Conservation (phyloP, 331 rosid species). For the Quercus phellos region DNA sequence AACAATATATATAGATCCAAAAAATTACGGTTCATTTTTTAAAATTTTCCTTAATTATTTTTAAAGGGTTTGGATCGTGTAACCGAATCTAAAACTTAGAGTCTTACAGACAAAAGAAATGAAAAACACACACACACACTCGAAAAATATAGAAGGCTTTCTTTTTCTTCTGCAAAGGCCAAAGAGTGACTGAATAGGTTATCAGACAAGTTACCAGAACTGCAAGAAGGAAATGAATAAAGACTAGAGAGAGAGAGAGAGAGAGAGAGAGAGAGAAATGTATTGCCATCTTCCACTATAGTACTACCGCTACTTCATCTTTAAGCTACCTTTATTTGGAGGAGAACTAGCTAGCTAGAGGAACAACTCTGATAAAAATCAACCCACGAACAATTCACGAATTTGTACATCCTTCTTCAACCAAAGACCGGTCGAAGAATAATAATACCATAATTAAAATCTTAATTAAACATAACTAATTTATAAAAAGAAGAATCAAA, state of each 20-base stretch:
- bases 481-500: constrained; percentile 46
- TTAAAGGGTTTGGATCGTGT: constrained; percentile 26
- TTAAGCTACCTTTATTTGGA: constrained; percentile 33
- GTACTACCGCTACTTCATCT: constrained; percentile 38
- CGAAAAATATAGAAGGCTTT: not conserved
- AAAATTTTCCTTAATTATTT: not conserved
- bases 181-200: constrained; percentile 35
- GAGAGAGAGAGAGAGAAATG: constrained; percentile 18
- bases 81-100: constrained; percentile 31
- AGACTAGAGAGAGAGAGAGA: constrained; percentile 14
- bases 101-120: constrained; percentile 8
- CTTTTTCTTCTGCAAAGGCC: constrained; percentile 21
- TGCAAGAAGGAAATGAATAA: constrained; percentile 25
- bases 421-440: constrained; percentile 24
- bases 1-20: not conserved
- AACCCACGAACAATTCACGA: constrained; percentile 36
- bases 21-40: not conserved
- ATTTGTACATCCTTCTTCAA: constrained; percentile 64
- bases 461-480: constrained; percentile 39
- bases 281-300: constrained; percentile 8
- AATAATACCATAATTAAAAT: constrained; percentile 20
- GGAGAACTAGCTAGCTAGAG: constrained; percentile 17
- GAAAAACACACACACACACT: not conserved
- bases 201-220: constrained; percentile 43
- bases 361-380: constrained; percentile 13